A percentile compares a stretch with the other conserved stretches of the same genome.
Conservation (phyloP, 1,284 basidiomycete species). For the Cutaneotrichosporon sp. region DNA sequence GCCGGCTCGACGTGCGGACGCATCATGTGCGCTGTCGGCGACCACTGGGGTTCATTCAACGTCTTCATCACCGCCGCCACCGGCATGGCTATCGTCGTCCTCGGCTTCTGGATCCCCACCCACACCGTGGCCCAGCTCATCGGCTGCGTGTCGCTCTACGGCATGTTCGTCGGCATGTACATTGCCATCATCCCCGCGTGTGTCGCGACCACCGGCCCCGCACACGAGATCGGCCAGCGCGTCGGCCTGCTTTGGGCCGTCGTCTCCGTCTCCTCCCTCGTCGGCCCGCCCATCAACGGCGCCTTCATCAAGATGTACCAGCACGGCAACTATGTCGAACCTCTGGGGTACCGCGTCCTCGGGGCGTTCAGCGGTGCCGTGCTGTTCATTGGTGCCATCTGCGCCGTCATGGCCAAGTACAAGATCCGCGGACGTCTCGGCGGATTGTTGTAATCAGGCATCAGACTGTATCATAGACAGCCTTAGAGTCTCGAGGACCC, state of each 20-base stretch:
- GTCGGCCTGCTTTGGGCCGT: slow-evolving; percentile 26
- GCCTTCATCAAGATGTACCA: slow-evolving; percentile 8
- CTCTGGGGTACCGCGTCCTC: no score
- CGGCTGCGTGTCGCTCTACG: slow-evolving; percentile 40
- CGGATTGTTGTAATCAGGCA: no score
- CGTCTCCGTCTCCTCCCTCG: slow-evolving; percentile 30
- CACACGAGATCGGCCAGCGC: slow-evolving; percentile 28
- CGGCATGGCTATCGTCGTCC: slow-evolving; percentile 18
- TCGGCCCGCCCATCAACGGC: slow-evolving; percentile 42
- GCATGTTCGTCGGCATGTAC: slow-evolving; percentile 32
- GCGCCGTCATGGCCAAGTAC: no score
- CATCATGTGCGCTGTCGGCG: slow-evolving; percentile 11
- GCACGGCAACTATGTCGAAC: no score
- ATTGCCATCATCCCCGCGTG: slow-evolving; percentile 29
- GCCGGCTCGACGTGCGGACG: slow-evolving; percentile 30
- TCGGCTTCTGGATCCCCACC: slow-evolving; percentile 27
- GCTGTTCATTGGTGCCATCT: no score
- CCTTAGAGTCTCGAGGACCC: no score
- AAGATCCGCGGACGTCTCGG: no score
- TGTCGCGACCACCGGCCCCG: slow-evolving; percentile 22
- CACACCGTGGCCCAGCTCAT: slow-evolving; percentile 28
- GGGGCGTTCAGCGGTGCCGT: no score
- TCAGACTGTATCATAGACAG: no score
- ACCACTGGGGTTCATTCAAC: slow-evolving; percentile 27
- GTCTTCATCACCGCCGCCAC: slow-evolving; percentile 30